Evolutionary conservation across 2,329 filamentous ascomycete genomes (phyloP).

Genomic region (Colletotrichum sp.): DNA sequence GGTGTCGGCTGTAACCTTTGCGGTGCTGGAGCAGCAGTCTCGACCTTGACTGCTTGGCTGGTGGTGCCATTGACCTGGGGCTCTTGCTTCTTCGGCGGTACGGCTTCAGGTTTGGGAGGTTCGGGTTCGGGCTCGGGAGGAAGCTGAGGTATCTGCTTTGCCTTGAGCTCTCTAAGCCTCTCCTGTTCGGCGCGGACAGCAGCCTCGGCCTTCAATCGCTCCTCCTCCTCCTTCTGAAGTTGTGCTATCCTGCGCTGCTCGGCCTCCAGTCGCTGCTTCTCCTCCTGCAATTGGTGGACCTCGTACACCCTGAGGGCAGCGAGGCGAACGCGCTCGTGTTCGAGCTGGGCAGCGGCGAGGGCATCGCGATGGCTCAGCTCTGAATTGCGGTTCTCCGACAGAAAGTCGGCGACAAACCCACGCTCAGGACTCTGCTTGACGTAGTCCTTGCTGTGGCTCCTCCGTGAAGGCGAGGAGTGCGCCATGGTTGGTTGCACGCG

Average conservation of each 20-base stretch:
- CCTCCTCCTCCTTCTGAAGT: slow-evolving; percentile 50
- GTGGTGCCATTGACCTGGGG: slow-evolving; percentile 25
- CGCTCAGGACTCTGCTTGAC: slow-evolving; percentile 47
- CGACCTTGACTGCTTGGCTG: slow-evolving; percentile 12
- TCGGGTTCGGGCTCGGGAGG: slow-evolving; percentile 40
- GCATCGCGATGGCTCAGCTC: slow-evolving; percentile 69
- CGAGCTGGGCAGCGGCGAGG: slow-evolving; percentile 66
- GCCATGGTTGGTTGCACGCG: slow-evolving; percentile 39
- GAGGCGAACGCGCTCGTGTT: slow-evolving; percentile 69
- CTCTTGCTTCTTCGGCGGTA: slow-evolving; percentile 19
- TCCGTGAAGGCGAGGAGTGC: slow-evolving; percentile 46
- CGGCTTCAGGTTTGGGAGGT: slow-evolving; percentile 28
- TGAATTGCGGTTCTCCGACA: slow-evolving; percentile 66
- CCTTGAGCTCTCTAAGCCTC: slow-evolving; percentile 51
- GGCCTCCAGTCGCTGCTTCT: slow-evolving; percentile 45
- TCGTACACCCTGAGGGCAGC: slow-evolving; percentile 53
- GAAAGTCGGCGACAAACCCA: slow-evolving; percentile 62
- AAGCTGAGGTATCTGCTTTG: slow-evolving; percentile 49
- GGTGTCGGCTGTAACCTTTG: slow-evolving; percentile 12
- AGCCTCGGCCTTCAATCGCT: slow-evolving; percentile 50
- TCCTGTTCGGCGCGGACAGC: slow-evolving; percentile 51
- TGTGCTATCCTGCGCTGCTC: slow-evolving; percentile 49
- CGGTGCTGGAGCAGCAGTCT: background rate
- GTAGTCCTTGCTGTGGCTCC: slow-evolving; percentile 33
- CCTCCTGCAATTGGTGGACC: slow-evolving; percentile 50